These are phyloP conservation scores for Setaria viridis DNA, from an alignment of 202 grass and related monocot species.

Conservation along the genomic window DNA sequence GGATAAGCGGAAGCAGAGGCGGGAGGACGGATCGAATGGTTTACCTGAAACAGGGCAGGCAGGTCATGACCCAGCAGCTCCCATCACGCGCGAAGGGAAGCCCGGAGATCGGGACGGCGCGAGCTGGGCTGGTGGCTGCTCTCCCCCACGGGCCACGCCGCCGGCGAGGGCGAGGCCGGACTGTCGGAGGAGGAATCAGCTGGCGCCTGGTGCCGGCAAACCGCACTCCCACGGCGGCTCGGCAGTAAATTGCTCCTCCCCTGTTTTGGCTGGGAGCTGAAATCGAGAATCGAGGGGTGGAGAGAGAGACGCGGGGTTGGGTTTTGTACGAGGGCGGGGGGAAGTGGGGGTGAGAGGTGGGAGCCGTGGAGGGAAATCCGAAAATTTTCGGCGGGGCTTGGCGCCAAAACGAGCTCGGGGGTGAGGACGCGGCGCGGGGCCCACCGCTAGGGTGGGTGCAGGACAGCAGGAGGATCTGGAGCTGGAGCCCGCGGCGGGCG, in stretches of 20 bases:
- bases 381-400: conserved; percentile 48
- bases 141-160: background rate
- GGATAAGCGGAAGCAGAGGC: background rate
- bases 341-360: background rate
- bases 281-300: background rate
- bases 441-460: background rate
- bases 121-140: background rate
- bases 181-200: background rate
- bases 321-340: background rate
- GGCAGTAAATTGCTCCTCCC: background rate
- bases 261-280: background rate
- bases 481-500: too few relatives aligned
- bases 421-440: background rate
- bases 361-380: conserved; percentile 43
- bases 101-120: background rate
- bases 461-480: too few relatives aligned
- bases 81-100: background rate
- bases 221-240: background rate
- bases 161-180: background rate
- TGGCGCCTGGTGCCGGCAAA: background rate
- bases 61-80: conserved; percentile 5
- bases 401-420: conserved; percentile 32
- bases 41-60: conserved; percentile 2
- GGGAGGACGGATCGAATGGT: too few relatives aligned
- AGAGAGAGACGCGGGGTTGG: background rate